Base-by-base conservation (phyloP, 106 monocot genomes). In the Dactylorhiza incarnata region DNA sequence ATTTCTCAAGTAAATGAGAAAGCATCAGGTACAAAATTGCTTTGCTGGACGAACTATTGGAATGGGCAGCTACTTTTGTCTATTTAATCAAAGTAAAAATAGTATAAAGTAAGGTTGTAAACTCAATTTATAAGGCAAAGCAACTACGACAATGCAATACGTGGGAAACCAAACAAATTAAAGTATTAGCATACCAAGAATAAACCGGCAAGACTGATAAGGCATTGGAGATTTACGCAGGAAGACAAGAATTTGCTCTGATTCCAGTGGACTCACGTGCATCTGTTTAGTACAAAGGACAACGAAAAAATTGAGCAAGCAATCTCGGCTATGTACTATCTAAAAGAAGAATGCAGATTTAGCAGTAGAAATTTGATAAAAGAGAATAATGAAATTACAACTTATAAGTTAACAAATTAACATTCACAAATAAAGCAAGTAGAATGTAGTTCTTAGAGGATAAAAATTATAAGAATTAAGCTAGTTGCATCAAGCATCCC, bases 191-290 rank as follows among this genome's bases (percentile, higher is more conserved):
- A 78, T 93, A 97, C 96, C 96, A 45, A 99, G 84, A 76, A 99
- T 94, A 75, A 87, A 99, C 23, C 80, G 84, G 82, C 94, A 99
- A 26, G 85, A 83, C 65, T 82, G 82, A 77, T 99, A 99, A 22
- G 94, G 97, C 85, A 85, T 86, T 24, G 82, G 74, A 71, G 87
- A 91, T 73, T 86, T 87, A 47, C 83, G 87, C 46, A 99, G 77
- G 2, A 89, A 82, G 10, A 67, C n/a, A 47, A 99, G 81, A 15
- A 86, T 68, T 68, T 81, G 83, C 48, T 99, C 97, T 54, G 91
- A 83, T 59, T 91, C 91, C 72, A 70, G 73, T 55, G 86, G 84
- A 86, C 87, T 91, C 72, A 85, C 49, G 65, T 86, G 81, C 86
- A 87, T 85, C 97, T 99, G 86, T 47, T 62, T 47, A 56, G 74